These are phyloP conservation scores for Scutellaria galericulata DNA, from an alignment of 257 asterid species.

Conservation along the genomic window DNA sequence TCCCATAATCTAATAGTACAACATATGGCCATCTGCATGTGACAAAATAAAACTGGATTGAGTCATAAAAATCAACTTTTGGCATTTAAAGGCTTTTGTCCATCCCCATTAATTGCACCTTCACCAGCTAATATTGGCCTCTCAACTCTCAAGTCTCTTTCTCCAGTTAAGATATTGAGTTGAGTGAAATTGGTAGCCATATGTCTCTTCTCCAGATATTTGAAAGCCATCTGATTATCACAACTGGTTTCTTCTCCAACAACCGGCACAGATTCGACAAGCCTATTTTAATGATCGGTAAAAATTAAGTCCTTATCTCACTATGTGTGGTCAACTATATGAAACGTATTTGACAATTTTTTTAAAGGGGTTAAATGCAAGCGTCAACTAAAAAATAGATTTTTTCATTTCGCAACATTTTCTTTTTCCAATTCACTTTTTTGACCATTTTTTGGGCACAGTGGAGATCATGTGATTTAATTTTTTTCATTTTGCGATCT, in stretches of 20 bases:
- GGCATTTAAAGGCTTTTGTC: slow-evolving; percentile 37
- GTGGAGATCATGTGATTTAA: too few species aligned
- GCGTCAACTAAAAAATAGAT: too few species aligned
- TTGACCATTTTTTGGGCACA: too few species aligned
- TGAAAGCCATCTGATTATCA: neutral
- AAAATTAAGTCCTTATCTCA: too few species aligned
- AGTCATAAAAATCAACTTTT: slow-evolving; percentile 42
- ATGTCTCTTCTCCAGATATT: slow-evolving; percentile 22
- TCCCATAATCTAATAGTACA: slow-evolving; percentile 13
- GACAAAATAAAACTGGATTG: neutral
- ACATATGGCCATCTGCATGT: slow-evolving; percentile 29
- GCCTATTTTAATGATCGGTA: too few species aligned
- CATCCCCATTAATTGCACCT: slow-evolving; percentile 27
- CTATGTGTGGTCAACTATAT: too few species aligned
- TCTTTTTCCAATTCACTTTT: too few species aligned
- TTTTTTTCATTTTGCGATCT: too few species aligned
- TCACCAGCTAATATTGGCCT: slow-evolving; percentile 37
- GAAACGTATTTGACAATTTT: too few species aligned
- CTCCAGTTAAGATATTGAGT: neutral
- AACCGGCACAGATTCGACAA: neutral
- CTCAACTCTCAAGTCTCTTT: slow-evolving; percentile 26
- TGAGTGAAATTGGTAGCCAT: slow-evolving; percentile 32
- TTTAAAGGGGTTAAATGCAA: too few species aligned
- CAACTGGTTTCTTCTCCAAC: neutral
- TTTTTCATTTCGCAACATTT: too few species aligned